These are phyloP conservation scores for Ceratobasidium theobromae DNA, from an alignment of 1,284 basidiomycete genomes.

Conservation along the genomic window DNA sequence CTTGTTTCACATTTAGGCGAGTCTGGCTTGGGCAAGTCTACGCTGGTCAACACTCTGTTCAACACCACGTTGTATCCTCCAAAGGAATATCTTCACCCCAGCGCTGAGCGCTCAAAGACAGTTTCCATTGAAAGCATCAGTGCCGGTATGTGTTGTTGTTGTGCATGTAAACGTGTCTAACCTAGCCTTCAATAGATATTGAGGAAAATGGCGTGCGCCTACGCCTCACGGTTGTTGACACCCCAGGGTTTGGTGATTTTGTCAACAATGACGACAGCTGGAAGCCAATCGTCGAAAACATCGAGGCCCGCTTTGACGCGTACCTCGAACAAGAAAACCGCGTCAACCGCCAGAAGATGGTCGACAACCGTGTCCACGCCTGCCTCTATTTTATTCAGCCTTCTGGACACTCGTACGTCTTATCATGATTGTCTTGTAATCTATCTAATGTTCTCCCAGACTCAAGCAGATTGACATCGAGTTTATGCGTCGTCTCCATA, in stretches of 20 bases:
- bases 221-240: constrained; percentile 96
- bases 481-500: constrained; percentile 94
- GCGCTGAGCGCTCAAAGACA: constrained; percentile 84
- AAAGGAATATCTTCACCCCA: constrained; percentile 79
- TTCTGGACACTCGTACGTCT: constrained; percentile 89
- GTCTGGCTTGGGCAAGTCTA: constrained; percentile 96
- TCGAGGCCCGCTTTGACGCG: constrained; percentile 93
- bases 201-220: constrained; percentile 95
- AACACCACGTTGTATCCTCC: constrained; percentile 90
- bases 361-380: constrained; percentile 87
- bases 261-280: constrained; percentile 98
- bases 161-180: neutral
- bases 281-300: constrained; percentile 97
- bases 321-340: constrained; percentile 98
- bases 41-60: constrained; percentile 96
- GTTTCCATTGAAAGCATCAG: constrained; percentile 96
- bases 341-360: constrained; percentile 85
- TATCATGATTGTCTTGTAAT: neutral
- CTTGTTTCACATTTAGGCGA: constrained; percentile 67
- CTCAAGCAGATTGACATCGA: constrained; percentile 96
- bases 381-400: constrained; percentile 98
- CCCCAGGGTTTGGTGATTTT: constrained; percentile 95
- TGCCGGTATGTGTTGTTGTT: constrained; percentile 64
- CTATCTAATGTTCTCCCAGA: constrained; percentile 47
- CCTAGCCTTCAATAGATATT: constrained; percentile 66